phyloP scores from a whole-genome alignment of 179 eudicot genomes.

The Amaranthus tricolor region DNA sequence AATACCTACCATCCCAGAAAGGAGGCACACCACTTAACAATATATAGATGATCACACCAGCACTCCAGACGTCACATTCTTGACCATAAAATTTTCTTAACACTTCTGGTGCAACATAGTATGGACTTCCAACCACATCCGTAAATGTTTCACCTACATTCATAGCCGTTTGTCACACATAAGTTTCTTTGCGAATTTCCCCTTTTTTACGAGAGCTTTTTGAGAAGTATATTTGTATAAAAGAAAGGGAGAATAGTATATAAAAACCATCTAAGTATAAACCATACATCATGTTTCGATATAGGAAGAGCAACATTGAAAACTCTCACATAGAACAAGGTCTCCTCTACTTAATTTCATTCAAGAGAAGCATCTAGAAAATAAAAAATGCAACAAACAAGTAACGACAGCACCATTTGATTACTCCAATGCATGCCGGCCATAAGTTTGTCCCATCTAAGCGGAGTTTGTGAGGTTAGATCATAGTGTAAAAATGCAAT shows the following conservation, averaged over 20 bases:
- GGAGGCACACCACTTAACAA: constrained; percentile 51
- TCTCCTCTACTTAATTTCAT: too few species aligned
- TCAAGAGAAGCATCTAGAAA: too few species aligned
- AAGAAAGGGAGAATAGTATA: neutral
- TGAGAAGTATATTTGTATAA: neutral
- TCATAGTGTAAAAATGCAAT: too few species aligned
- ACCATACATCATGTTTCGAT: neutral
- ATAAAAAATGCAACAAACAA: neutral
- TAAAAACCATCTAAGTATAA: neutral
- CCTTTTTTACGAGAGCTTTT: neutral
- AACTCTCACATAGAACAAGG: too few species aligned
- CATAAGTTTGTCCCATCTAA: too few species aligned
- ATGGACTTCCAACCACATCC: constrained; percentile 52
- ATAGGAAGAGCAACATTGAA: too few species aligned
- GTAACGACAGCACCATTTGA: neutral
- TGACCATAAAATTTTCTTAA: constrained; percentile 40
- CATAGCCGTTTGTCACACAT: neutral
- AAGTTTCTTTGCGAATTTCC: neutral
- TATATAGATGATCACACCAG: constrained; percentile 46
- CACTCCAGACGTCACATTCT: constrained; percentile 53
- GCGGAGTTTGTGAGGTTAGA: too few species aligned
- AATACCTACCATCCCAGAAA: constrained; percentile 45
- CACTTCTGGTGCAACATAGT: constrained; percentile 50
- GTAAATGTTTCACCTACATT: constrained; percentile 41
- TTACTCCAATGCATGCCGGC: too few species aligned